These are phyloP conservation scores for Candida ulmi DNA, from an alignment of 805 yeast species.

Conservation along the genomic window DNA sequence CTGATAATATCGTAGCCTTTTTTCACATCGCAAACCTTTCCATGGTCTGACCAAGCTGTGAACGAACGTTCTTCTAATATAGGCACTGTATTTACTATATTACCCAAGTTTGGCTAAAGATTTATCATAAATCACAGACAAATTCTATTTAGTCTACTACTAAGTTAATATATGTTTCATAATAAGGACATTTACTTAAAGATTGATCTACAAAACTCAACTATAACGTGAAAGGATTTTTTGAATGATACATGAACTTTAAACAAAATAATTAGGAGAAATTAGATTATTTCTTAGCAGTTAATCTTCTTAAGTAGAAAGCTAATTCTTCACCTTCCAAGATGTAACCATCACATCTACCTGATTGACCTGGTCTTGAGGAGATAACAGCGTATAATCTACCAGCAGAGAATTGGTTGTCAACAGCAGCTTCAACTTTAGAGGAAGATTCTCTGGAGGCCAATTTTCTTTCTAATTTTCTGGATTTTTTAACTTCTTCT, in stretches of 20 bases:
- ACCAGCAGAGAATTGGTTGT: constrained; percentile 97
- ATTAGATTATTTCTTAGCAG: constrained; percentile 92
- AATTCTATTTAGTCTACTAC: too few relatives aligned
- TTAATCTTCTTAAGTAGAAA: constrained; percentile 99
- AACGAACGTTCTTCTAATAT: too few relatives aligned
- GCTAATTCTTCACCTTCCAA: constrained; percentile 99
- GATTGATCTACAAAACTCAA: not conserved
- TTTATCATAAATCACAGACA: too few relatives aligned
- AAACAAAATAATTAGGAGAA: constrained; percentile 7
- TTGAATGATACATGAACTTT: constrained; percentile 20
- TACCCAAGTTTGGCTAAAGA: too few relatives aligned
- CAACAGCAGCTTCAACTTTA: constrained; percentile 84
- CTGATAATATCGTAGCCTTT: too few relatives aligned
- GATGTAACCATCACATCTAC: constrained; percentile 99
- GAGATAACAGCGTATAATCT: constrained; percentile 98
- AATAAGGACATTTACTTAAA: too few relatives aligned
- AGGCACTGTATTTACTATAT: too few relatives aligned
- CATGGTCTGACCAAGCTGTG: too few relatives aligned
- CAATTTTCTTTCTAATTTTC: constrained; percentile 83
- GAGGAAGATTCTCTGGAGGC: constrained; percentile 87
- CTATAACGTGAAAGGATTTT: constrained; percentile 21
- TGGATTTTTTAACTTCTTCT: constrained; percentile 62
- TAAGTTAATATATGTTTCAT: too few relatives aligned
- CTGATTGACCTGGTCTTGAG: constrained; percentile 99
- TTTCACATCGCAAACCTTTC: too few relatives aligned